These are phyloP conservation scores for Thalassiosira hispida DNA, from an alignment of 352 stramenopile genomes.

Conservation along the genomic window DNA sequence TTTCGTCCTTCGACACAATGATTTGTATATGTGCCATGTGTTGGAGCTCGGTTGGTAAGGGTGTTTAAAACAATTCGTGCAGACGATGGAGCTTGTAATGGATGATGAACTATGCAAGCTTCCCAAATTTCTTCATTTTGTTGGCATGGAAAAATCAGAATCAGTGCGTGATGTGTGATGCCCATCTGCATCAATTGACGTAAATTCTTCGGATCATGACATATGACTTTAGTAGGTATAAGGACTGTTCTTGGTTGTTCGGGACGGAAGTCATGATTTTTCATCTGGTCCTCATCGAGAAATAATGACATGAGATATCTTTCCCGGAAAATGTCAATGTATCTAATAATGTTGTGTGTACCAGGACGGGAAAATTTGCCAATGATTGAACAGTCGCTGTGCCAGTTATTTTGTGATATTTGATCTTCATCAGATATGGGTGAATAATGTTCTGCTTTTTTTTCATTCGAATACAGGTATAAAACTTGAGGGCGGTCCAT, in stretches of 20 bases:
- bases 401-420: not conserved
- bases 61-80: not conserved
- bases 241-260: not conserved
- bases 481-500: not conserved
- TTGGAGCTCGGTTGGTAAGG: not conserved
- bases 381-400: too few species aligned
- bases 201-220: not conserved
- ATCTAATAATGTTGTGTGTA: too few species aligned
- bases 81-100: not conserved
- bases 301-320: too few species aligned
- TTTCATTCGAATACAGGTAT: not conserved
- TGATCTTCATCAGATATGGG: not conserved
- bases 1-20: not conserved
- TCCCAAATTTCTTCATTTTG: not conserved
- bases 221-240: not conserved
- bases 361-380: too few species aligned
- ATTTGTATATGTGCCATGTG: not conserved
- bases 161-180: not conserved
- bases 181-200: not conserved
- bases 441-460: not conserved
- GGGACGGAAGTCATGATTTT: not conserved
- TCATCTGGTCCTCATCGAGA: not conserved
- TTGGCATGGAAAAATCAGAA: not conserved
- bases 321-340: too few species aligned
- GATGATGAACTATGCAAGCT: not conserved